phyloP scores from a whole-genome alignment of 2,329 filamentous ascomycete species.

The Claviceps sp. region DNA sequence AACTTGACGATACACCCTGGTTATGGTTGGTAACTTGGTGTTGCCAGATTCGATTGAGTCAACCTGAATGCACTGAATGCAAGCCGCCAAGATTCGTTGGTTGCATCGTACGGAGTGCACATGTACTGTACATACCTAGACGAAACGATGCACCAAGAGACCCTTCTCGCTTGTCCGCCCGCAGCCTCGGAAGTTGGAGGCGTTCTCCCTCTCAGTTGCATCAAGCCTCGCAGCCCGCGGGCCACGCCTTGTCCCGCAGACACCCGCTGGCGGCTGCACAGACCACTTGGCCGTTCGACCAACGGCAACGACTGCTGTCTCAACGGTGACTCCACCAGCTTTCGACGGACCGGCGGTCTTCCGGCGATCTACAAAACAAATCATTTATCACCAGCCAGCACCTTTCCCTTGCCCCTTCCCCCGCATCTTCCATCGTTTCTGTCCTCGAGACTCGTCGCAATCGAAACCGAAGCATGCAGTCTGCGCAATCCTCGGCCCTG shows the following conservation, averaged over 20 bases:
- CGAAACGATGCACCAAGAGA: no score
- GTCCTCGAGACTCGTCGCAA: constrained; percentile 1
- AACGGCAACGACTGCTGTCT: not conserved
- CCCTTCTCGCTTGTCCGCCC: no score
- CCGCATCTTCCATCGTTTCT: not conserved
- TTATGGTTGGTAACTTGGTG: no score
- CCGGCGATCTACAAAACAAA: not conserved
- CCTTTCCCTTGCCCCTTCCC: not conserved
- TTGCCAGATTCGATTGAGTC: no score
- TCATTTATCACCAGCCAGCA: constrained; percentile 1
- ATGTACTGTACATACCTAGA: no score
- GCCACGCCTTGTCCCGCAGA: not conserved
- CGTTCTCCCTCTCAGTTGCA: not conserved
- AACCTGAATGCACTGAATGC: no score
- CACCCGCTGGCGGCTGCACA: constrained; percentile 1
- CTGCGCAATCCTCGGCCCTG: constrained; percentile 22
- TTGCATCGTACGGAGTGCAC: no score
- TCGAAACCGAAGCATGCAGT: constrained; percentile 15
- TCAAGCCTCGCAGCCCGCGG: not conserved
- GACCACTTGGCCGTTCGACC: not conserved
- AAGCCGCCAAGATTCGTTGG: no score
- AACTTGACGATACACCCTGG: no score
- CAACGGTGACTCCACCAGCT: not conserved
- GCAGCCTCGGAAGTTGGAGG: no score
- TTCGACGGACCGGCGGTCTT: constrained; percentile 1